phyloP scores from a whole-genome alignment of 306 rosid species.

The Glycine tomentella region DNA sequence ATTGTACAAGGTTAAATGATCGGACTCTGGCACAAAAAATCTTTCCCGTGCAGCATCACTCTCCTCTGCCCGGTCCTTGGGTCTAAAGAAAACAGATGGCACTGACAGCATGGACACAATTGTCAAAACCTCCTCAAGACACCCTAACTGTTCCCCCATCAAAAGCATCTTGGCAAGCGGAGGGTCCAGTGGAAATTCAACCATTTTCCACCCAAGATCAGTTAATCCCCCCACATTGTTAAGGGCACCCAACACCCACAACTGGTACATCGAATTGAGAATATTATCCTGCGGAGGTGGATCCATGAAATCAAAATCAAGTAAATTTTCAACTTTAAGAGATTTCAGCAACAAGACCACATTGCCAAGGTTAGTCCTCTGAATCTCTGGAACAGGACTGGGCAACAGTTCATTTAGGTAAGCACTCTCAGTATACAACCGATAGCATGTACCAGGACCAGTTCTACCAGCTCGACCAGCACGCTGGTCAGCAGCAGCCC shows the following conservation, averaged over 20 bases:
- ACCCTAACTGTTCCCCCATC: slow-evolving; percentile 83
- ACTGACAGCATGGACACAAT: slow-evolving; percentile 86
- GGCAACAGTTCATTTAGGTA: slow-evolving; percentile 86
- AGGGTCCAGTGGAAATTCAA: too few species aligned
- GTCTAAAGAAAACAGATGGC: too few species aligned
- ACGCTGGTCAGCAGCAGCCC: slow-evolving; percentile 99
- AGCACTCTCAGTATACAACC: slow-evolving; percentile 88
- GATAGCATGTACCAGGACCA: slow-evolving; percentile 97
- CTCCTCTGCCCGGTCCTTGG: too few species aligned
- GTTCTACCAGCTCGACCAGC: slow-evolving; percentile 99
- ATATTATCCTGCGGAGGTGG: slow-evolving; percentile 99
- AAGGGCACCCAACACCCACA: slow-evolving; percentile 99
- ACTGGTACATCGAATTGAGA: slow-evolving; percentile 97
- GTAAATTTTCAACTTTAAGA: slow-evolving; percentile 91
- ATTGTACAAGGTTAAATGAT: too few species aligned
- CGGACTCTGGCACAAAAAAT: too few species aligned
- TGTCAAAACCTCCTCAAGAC: slow-evolving; percentile 87
- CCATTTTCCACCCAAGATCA: too few species aligned
- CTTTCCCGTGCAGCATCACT: too few species aligned
- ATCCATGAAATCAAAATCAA: slow-evolving; percentile 98
- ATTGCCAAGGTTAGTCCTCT: slow-evolving; percentile 95
- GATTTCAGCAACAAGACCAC: slow-evolving; percentile 93
- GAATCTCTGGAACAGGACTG: slow-evolving; percentile 98
- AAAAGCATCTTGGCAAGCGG: slow-evolving; percentile 69
- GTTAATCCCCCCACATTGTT: slow-evolving; percentile 34